Evolutionary conservation across 129 eudicot species (phyloP).

Genomic region (Lonicera japonica): DNA sequence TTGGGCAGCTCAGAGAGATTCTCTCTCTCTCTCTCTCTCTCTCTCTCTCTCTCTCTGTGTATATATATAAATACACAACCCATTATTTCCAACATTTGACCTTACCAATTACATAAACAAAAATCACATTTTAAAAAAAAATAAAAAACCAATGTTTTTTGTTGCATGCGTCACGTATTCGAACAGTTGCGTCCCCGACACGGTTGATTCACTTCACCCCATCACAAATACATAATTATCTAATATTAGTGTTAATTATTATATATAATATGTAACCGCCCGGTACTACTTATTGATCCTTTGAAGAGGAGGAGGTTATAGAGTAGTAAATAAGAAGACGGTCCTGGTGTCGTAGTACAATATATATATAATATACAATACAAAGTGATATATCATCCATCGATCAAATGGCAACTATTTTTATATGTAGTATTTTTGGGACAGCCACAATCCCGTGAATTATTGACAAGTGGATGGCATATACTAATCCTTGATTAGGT

Average conservation of each 20-base stretch:
- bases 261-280: no score
- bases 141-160: no score
- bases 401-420: no score
- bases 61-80: no score
- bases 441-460: no score
- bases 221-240: background rate
- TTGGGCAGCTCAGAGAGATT: constrained; percentile 10
- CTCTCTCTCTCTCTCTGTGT: no score
- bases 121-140: no score
- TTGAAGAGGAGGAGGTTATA: background rate
- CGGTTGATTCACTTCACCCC: background rate
- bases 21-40: constrained; percentile 17
- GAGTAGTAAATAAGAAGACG: background rate
- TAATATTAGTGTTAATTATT: background rate
- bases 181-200: background rate
- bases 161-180: constrained; percentile 19
- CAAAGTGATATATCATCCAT: no score
- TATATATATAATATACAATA: no score
- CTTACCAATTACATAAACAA: no score
- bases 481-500: constrained; percentile 13
- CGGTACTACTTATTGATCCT: background rate
- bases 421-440: no score
- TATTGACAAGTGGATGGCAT: constrained; percentile 29
- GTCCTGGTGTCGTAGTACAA: background rate
- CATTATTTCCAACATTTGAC: no score